A percentile compares a stretch with the other conserved stretches of the same genome.
phyloP scores from a whole-genome alignment of 352 stramenopile genomes.

The Pythium periplocum region DNA sequence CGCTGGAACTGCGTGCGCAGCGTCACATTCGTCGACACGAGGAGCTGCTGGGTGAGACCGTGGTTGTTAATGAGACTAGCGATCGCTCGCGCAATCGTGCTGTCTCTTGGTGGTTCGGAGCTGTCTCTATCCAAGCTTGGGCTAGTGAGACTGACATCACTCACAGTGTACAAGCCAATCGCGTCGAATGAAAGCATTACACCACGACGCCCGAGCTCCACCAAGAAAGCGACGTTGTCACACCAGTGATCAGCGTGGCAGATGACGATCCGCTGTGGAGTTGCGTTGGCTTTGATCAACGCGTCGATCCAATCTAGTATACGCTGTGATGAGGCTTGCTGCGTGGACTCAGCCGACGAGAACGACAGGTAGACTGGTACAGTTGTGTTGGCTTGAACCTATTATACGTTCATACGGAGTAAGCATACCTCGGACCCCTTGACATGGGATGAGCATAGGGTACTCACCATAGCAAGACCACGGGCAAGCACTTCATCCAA shows the following conservation, averaged over 20 bases:
- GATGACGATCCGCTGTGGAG: conserved; percentile 38
- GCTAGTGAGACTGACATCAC: conserved; percentile 41
- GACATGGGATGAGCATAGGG: no score
- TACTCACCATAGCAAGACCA: conserved; percentile 31
- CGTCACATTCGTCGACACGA: conserved; percentile 60
- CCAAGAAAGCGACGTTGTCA: conserved; percentile 34
- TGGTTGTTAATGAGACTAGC: conserved; percentile 22
- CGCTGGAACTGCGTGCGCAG: conserved; percentile 67
- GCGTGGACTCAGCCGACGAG: conserved; percentile 12
- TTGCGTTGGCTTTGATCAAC: conserved; percentile 29
- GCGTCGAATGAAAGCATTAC: conserved; percentile 60
- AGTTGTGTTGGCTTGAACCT: conserved; percentile 51
- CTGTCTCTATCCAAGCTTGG: conserved; percentile 2
- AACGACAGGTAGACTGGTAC: conserved; percentile 69
- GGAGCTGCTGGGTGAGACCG: conserved; percentile 23
- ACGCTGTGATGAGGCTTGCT: not conserved
- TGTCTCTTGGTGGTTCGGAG: conserved; percentile 37
- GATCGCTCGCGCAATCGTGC: conserved; percentile 33
- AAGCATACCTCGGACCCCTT: no score
- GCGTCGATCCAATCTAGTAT: conserved; percentile 28
- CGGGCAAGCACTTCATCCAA: conserved; percentile 24
- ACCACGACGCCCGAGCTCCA: conserved; percentile 27
- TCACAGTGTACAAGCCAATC: conserved; percentile 59
- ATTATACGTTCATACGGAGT: no score
- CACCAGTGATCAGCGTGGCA: conserved; percentile 73